Conservation (phyloP, 805 yeast species). For the Spathaspora hagerdaliae region DNA sequence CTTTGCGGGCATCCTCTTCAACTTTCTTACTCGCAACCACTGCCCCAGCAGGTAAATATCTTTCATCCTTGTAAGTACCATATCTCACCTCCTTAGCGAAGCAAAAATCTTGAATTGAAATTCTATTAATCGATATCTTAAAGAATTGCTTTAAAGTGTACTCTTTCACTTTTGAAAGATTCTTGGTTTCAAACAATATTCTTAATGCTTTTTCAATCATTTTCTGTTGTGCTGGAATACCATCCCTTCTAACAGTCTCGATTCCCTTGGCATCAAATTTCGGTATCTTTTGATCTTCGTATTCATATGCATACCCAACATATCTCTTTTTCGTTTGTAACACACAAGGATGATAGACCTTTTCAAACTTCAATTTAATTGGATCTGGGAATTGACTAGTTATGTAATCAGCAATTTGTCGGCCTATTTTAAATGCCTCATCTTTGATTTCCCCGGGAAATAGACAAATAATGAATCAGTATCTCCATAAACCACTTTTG, state of each 20-base stretch:
- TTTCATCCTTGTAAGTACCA: conserved; percentile 74
- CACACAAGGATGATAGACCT: conserved; percentile 85
- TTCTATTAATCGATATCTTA: conserved; percentile 58
- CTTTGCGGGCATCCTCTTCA: conserved; percentile 63
- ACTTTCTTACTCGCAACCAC: conserved; percentile 63
- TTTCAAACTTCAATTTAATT: conserved; percentile 79
- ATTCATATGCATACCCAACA: conserved; percentile 80
- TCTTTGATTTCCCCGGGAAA: conserved; percentile 73
- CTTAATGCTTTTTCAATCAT: conserved; percentile 69
- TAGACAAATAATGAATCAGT: conserved; percentile 92
- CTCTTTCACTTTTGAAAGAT: conserved; percentile 64
- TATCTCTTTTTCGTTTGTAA: conserved; percentile 80
- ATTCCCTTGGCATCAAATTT: conserved; percentile 94
- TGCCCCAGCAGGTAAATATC: conserved; percentile 88
- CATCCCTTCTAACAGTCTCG: conserved; percentile 92
- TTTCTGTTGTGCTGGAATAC: conserved; percentile 86
- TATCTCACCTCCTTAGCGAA: conserved; percentile 87
- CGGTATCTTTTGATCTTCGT: conserved; percentile 50
- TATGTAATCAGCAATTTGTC: conserved; percentile 60
- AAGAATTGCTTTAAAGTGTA: conserved; percentile 65
- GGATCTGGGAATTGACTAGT: conserved; percentile 76
- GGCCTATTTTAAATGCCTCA: conserved; percentile 77
- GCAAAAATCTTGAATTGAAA: conserved; percentile 77
- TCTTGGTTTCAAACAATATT: conserved; percentile 65
- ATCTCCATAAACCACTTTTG: conserved; percentile 94